phyloP scores from a whole-genome alignment of 75 land plant genomes.

The Ceratopteris richardii region DNA sequence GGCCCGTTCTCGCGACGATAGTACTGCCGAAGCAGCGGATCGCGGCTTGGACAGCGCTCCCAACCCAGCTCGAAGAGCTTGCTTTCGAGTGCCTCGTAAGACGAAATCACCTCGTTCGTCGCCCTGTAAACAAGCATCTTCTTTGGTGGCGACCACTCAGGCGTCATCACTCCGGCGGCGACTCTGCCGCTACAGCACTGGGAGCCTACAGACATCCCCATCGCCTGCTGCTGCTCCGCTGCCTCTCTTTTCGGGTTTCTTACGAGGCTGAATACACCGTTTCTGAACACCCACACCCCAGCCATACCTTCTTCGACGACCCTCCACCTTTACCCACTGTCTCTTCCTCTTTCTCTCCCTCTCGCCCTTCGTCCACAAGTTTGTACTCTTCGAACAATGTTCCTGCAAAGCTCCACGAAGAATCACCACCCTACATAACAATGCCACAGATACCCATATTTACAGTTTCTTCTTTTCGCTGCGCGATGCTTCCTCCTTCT shows the following conservation, averaged over 20 bases:
- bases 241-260: slow-evolving; percentile 34
- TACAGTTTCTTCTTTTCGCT: too few species aligned
- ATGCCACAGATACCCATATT: too few species aligned
- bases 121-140: slow-evolving; percentile 56
- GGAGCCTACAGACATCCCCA: too few species aligned
- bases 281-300: slow-evolving; percentile 75
- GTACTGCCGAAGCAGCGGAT: slow-evolving; percentile 52
- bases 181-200: too few species aligned
- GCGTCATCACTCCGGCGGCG: too few species aligned
- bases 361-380: too few species aligned
- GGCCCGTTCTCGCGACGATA: slow-evolving; percentile 39
- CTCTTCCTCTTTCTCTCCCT: too few species aligned
- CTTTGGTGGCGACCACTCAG: slow-evolving; percentile 27
- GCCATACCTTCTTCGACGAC: slow-evolving; percentile 35
- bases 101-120: slow-evolving; percentile 51
- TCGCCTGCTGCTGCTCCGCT: not conserved
- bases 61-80: slow-evolving; percentile 58
- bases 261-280: slow-evolving; percentile 56
- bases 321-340: too few species aligned
- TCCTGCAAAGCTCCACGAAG: too few species aligned
- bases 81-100: slow-evolving; percentile 48
- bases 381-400: too few species aligned
- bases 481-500: too few species aligned
- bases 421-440: too few species aligned
- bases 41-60: slow-evolving; percentile 16